Evolutionary conservation across 345 rosid species (phyloP).

Genomic region (Citrus sinensis): DVS_A1.0 CM039164.1:20371501-20372000

Average conservation of each 20-base stretch:
- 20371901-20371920: too few species aligned
- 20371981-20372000: too few species aligned
- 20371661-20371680: constrained; percentile 11
- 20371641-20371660: not conserved
- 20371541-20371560: not conserved
- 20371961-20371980: not conserved
- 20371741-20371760: too few species aligned
- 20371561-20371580: not conserved
- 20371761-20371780: too few species aligned
- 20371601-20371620: not conserved
- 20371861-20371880: too few species aligned
- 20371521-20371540: not conserved
- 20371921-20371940: not conserved
- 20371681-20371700: not conserved
- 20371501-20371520: not conserved
- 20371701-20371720: not conserved
- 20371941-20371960: not conserved
- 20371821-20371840: not conserved
- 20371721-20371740: not conserved
- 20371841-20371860: too few species aligned
- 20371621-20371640: not conserved
- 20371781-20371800: too few species aligned
- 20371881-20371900: too few species aligned
- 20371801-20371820: not conserved
- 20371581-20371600: too few species aligned